Base-by-base conservation (phyloP, 1,139 yeast genomes). In the Saccharomyces hybrid region DNA sequence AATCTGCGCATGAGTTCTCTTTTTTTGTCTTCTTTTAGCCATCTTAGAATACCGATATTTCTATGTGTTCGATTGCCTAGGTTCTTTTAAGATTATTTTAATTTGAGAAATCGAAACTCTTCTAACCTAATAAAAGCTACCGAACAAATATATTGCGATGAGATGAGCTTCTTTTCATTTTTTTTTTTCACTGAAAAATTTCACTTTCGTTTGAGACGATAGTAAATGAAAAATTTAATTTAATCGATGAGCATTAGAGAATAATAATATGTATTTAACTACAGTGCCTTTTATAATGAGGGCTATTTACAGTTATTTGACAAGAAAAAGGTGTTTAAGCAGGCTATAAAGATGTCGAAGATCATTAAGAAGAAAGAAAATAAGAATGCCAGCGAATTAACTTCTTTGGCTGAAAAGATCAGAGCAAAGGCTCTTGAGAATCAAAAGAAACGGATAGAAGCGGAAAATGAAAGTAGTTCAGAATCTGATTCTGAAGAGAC, bases 401-500 rank as follows among this genome's bases (percentile, higher is more conserved):
- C 63, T 25, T 65, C 71, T 1, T 60, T 73, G 26, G 76, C 75
- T 6, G 73, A 70, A 60, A 82, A 77, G 67, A 80, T 81, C 63
- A 81, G 78, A 67, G 75, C 73, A 56, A 81, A 80, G 57, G 85
- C 86, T 0, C 66, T 77, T 53, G 68, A 65, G 59, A 64, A 66
- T 46, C 68, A 66, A 52, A 57, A 62, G 55, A 57, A 57, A 34
- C 14, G 55, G 32, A 47, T 52, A 44, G 49, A 47, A 14, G 53
- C 50, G 38, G 54, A 56, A n/a, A 51, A 53, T 5, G 53, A 55
- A 6, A 49, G 52, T 47, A 54, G 46, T 11, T 47, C 49, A 4
- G 53, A 47, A 2, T 14, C 32, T 23, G 51, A 46, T 16, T 31
- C 28, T 7, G 53, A 53, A 14, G 51, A 53, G 2, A 51, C 54